phyloP scores from a whole-genome alignment of 805 yeast species.

The Ogataea dorogensis region DNA sequence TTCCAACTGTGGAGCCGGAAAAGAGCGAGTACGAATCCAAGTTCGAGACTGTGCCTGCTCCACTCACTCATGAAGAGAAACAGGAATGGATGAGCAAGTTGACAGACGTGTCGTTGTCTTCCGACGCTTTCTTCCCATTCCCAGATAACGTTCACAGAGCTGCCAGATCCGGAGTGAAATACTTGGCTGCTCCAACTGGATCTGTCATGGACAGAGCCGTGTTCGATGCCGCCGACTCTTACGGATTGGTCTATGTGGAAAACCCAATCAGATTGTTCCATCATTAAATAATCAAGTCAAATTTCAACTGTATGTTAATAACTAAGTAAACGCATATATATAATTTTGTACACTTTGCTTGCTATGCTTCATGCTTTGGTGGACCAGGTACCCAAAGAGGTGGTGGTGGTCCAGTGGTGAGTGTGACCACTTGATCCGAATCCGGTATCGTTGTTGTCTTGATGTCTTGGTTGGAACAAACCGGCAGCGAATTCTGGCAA shows the following conservation, averaged over 20 bases:
- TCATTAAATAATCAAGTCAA: constrained; percentile 49
- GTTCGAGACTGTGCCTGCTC: constrained; percentile 79
- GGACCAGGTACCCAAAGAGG: constrained; percentile 45
- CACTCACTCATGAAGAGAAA: constrained; percentile 80
- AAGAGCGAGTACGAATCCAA: constrained; percentile 87
- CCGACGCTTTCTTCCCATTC: constrained; percentile 99
- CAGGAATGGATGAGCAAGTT: constrained; percentile 81
- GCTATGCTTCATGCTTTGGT: constrained; percentile 41
- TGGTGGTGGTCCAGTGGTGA: constrained; percentile 47
- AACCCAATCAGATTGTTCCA: constrained; percentile 98
- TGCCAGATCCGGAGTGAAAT: constrained; percentile 93
- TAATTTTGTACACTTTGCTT: constrained; percentile 12
- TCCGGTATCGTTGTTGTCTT: constrained; percentile 83
- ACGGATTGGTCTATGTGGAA: constrained; percentile 88
- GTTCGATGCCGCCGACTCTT: constrained; percentile 90
- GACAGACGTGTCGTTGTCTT: constrained; percentile 84
- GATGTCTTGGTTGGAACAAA: constrained; percentile 86
- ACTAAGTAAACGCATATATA: constrained; percentile 12
- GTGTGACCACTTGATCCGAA: constrained; percentile 35
- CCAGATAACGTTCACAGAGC: constrained; percentile 99
- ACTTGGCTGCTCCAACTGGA: constrained; percentile 95
- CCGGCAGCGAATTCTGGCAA: constrained; percentile 48
- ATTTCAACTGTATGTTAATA: constrained; percentile 10
- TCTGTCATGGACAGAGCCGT: constrained; percentile 98
- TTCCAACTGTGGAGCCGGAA: constrained; percentile 91